Base-by-base conservation (phyloP, 129 eudicot genomes). In the Helichrysum umbraculigerum region DNA sequence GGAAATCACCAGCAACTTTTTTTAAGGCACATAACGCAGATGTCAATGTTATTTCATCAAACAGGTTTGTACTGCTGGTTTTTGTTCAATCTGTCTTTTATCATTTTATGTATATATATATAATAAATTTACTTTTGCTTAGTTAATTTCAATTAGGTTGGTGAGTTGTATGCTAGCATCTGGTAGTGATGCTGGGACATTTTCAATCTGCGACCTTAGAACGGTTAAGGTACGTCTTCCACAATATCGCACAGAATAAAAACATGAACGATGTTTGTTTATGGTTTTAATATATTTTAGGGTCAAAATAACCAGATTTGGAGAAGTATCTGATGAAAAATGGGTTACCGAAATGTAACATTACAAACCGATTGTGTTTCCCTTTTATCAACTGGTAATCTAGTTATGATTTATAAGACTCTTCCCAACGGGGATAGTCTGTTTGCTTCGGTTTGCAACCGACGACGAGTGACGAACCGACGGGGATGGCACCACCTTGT, bases 1-100 rank as follows among this genome's bases (percentile, higher is more conserved):
- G 94, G 62, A 94, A 89, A 69, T 75, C 92, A 7, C 90, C 97
- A 70, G 93, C 92, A 75, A 66, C 85, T 75, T 81, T 87, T 9
- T 83, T 94, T 44, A 86, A 91, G 73, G 97, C 99, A 29, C 99
- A 94, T 64, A 74, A 87, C 42, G 84, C 99, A 51, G 99, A 94
- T 86, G 99, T 94, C 17, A 94, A 94, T 79, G 99, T 94, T 68
- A 94, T 91, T 75, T 91, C 99, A 70, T 94, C 97, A 97, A 94
- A 91, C 90, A 94, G 97, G 99, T 94, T 60, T 64, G 57, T 30
- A 44, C 60, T 70, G 1, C 39, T 0, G 33, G 62, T 65, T 37
- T 19, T 30, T 20, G 17, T 25, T 25, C 33, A 7, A 3, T 34
- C 62, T 42, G 17, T 3, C 33, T 79, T 51, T 37, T 66, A n/a